Base-by-base conservation (phyloP, 2,329 filamentous ascomycete genomes). In the Ophiocordyceps australis region DNA sequence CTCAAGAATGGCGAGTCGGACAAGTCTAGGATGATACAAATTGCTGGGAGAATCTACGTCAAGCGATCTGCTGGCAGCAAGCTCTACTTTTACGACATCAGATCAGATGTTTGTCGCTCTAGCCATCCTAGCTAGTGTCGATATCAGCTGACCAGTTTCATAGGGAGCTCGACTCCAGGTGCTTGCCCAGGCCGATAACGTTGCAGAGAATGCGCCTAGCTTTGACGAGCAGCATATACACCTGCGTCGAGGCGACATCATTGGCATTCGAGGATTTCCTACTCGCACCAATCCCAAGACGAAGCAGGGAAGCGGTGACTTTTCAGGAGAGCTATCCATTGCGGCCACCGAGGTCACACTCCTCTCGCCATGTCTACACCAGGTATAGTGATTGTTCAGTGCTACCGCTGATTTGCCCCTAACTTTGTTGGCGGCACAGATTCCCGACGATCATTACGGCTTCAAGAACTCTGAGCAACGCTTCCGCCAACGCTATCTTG, bases 381-480 rank as follows among this genome's bases (percentile, higher is more conserved):
- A 45, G 36, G 42, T 46, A 38, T 15, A 31, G 75, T n/a, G n/a
- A n/a, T n/a, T n/a, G n/a, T n/a, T n/a, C n/a, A n/a, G n/a, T n/a
- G n/a, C n/a, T n/a, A n/a, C 81, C 58, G 11, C 7, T 5, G 7
- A 5, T 11, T 3, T 4, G 10, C n/a, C 3, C 12, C 11, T 11
- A 9, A 2, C 9, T 5, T 9, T 13, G 9, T 7, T 4, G 7
- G 65, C 24, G 15, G 3, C n/a, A 4, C 16, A 46, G 43, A 48
- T 54, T 38, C 89, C 89, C 29, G 76, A 78, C 33, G 82, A 89
- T 52, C 76, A 86, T 55, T 94, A 82, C 48, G 86, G 86, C 34
- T 83, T 95, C 62, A 86, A 92, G 64, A 85, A 95, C 49, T 71
- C 83, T 46, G 89, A 98, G 55, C 78, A 85, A 53, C 73, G 89